Evolutionary conservation across 1,284 basidiomycete genomes (phyloP), one percentile per base, ranked within the genome.

Genomic region (Volvariella surrecta): DNA sequence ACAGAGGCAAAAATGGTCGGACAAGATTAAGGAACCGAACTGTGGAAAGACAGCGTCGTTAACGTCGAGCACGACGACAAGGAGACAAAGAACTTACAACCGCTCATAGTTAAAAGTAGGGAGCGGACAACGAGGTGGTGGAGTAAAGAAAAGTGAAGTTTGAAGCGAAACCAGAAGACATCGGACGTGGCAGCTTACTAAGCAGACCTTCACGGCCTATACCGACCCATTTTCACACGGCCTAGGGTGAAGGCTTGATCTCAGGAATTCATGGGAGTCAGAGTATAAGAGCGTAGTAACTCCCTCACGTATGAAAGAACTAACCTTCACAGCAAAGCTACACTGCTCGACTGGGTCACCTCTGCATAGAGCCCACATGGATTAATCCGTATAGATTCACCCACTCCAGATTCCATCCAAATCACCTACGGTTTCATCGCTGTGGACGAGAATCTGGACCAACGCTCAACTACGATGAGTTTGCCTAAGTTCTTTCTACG

Each of bases 21-120:
- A 95, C 91, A 62, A 95, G 89, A 71, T 94, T 92, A 59, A 95
- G 74, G 71, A 94, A 93, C 70, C 91, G 87, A 68, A 94, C 91
- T 89, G 58, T 6, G 2, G 38, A 1, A 31, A 35, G 34, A 7
- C 19, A 43, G 15, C 44, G 32, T 32, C 19, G 19, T 48, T 18
- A 46, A 37, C 15, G 6, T 32, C 28, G 18, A 20, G 15, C 40
- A 30, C 28, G 32, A 20, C 19, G 16, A 16, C 42, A 15, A 32
- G 31, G 24, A 39, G 45, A 30, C 28, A 42, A 30, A 60, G 32
- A 34, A 59, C 68, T 51, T 59, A 70, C 67, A 70, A 48, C 68
- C 67, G 62, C 68, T 70, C 68, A 71, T 71, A 50, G 51, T 63
- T 48, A 55, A 6, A 6, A 45, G 51, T n/a, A n/a, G 49, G 49